These are phyloP conservation scores for Pinguiococcus pyrenoidosus DNA, from an alignment of 108 stramenopile species.

Conservation along the genomic window DNA sequence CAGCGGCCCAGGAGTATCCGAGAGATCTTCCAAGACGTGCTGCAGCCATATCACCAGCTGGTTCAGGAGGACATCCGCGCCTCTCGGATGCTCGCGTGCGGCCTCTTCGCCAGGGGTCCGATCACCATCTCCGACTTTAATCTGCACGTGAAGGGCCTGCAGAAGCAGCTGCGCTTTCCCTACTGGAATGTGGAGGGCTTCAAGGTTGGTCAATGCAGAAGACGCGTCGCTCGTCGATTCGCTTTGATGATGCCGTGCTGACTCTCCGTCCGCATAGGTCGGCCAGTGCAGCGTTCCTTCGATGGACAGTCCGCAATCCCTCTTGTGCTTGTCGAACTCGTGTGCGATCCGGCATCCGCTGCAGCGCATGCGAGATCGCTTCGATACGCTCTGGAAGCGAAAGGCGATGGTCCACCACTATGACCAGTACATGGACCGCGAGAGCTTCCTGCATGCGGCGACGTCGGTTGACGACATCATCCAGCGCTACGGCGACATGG, in stretches of 20 bases:
- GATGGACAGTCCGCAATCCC: slow-evolving; percentile 1
- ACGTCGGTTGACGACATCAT: too few relatives aligned
- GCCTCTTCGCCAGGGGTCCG: slow-evolving; percentile 32
- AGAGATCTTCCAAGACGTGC: slow-evolving; percentile 15
- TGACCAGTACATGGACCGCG: slow-evolving; percentile 23
- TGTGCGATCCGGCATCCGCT: slow-evolving; percentile 26
- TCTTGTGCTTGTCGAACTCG: slow-evolving; percentile 27
- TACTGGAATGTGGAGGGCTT: slow-evolving; percentile 48
- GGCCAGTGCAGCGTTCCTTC: slow-evolving; percentile 34
- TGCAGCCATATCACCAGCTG: slow-evolving; percentile 19
- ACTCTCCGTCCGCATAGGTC: background rate
- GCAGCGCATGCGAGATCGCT: slow-evolving; percentile 9
- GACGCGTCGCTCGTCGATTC: background rate
- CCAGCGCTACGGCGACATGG: too few relatives aligned
- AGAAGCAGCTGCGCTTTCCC: slow-evolving; percentile 21
- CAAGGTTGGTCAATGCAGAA: slow-evolving; percentile 38
- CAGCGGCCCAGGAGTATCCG: slow-evolving; percentile 8
- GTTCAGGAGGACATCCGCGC: slow-evolving; percentile 13
- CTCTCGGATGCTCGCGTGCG: slow-evolving; percentile 32
- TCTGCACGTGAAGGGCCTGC: slow-evolving; percentile 21
- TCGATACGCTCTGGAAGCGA: slow-evolving; percentile 26
- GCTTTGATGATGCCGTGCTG: background rate
- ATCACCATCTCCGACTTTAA: slow-evolving; percentile 36
- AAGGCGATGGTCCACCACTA: slow-evolving; percentile 49
- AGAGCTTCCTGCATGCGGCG: slow-evolving; percentile 15